These are phyloP conservation scores for Fusarium papillatum DNA, from an alignment of 2,329 filamentous ascomycete genomes.

Conservation along the genomic window DNA sequence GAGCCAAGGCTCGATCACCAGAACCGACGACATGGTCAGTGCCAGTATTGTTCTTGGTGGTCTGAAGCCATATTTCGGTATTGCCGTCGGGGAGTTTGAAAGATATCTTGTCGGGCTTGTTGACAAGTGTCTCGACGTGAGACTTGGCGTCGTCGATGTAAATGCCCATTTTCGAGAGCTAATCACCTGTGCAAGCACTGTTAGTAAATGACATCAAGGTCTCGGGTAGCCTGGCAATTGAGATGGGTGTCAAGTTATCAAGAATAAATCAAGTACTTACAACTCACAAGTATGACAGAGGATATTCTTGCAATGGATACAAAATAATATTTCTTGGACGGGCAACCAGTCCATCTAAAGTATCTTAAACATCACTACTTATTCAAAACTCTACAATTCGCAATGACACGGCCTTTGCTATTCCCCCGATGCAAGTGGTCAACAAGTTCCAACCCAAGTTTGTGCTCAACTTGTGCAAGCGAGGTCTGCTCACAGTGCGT, in stretches of 20 bases:
- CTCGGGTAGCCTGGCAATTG: not conserved
- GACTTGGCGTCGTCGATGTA: not conserved
- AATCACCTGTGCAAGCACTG: not conserved
- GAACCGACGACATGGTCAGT: not conserved
- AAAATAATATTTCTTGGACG: not conserved
- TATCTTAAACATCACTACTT: not conserved
- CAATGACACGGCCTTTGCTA: not conserved
- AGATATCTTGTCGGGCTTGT: not conserved
- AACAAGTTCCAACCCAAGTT: not conserved
- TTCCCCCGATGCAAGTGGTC: not conserved
- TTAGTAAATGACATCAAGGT: not conserved
- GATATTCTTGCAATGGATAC: not conserved
- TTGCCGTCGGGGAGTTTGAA: conserved; percentile 18
- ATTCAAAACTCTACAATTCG: not conserved
- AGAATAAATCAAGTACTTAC: not conserved
- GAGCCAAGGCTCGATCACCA: conserved; percentile 8
- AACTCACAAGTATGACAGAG: not conserved
- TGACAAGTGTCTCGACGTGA: not conserved
- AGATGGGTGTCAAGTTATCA: not conserved
- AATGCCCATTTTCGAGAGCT: not conserved
- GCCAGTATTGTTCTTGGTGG: not conserved
- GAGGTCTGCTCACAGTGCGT: not conserved
- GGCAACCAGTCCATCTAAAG: not conserved
- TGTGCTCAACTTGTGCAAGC: not conserved
- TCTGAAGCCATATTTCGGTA: conserved; percentile 21